phyloP scores from a whole-genome alignment of 345 rosid genomes.

The Cardamine resedifolia region DNA sequence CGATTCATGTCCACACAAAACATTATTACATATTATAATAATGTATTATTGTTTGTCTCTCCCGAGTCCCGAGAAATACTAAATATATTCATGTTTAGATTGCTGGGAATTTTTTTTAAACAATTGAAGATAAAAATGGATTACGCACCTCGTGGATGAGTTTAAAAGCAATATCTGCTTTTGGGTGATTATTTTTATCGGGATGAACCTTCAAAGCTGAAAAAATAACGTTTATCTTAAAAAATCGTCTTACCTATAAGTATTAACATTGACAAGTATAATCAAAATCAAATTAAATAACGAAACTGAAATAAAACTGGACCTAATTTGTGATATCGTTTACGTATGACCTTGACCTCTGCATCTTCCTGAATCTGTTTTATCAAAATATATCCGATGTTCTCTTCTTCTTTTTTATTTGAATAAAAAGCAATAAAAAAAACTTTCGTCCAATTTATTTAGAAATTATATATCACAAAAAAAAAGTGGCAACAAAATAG shows the following conservation, averaged over 20 bases:
- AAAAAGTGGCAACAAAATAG: background rate
- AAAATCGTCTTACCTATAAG: background rate
- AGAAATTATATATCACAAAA: too few species aligned
- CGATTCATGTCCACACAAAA: slow-evolving; percentile 14
- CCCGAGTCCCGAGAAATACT: background rate
- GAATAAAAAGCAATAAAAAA: background rate
- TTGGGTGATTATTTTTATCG: slow-evolving; percentile 83
- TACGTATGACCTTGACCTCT: slow-evolving; percentile 53
- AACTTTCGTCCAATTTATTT: background rate
- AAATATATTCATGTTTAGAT: slow-evolving; percentile 8
- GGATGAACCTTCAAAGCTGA: slow-evolving; percentile 95
- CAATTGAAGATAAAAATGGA: slow-evolving; percentile 25
- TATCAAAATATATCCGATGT: slow-evolving; percentile 6
- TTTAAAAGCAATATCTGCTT: slow-evolving; percentile 88
- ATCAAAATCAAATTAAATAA: background rate
- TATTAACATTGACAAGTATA: background rate
- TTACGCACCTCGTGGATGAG: slow-evolving; percentile 88
- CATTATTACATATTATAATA: background rate
- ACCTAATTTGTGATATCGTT: slow-evolving; percentile 79
- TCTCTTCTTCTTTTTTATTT: background rate
- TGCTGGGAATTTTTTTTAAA: background rate
- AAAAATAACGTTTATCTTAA: background rate
- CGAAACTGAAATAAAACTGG: slow-evolving; percentile 17
- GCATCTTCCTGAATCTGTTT: slow-evolving; percentile 76
- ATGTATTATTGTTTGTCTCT: background rate